Evolutionary conservation across 2,329 filamentous ascomycete species (phyloP), one percentile per base, ranked within the genome.

Genomic region (Erysiphe pulchra): DNA sequence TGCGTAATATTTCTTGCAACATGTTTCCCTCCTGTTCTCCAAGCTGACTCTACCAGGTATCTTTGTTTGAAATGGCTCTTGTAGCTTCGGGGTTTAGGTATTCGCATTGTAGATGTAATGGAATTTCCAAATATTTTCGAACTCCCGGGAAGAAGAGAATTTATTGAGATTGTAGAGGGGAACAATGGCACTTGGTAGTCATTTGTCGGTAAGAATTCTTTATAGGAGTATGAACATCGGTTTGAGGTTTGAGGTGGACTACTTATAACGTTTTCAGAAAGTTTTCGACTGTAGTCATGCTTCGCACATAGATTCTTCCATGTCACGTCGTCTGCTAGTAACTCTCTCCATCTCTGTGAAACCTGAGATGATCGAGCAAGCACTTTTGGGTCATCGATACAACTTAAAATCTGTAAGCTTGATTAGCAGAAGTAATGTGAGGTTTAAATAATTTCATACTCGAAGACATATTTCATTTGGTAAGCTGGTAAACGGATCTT

Each of bases 281-380:
- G 59, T 47, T 68, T 65, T 39, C 71, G 67, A 61, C 62, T 75
- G 60, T 93, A 98, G 50, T 90, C 85, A 60, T 93, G 87, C 62
- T 93, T 94, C 52, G 92, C 84, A 59, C 87, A 95, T 17, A 98
- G 70, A 50, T 90, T 84, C 65, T 93, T 94, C 90, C 90, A 98
- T 1, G 90, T 92, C 63, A 94, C 86, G 60, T 98, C 90, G 60
- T 98, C 90, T 57, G 80, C 87, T 44, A 98, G 69, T 8, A 98
- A 69, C 61, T 94, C 86, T 50, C 83, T 74, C 90, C 90, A 98
- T 59, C 86, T 73, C 51, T 77, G 77, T 46, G 90, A 98, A n/a
- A 98, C 90, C 60, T 95, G 87, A 5, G 87, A 93, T 45, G 90
- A 82, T 58, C 90, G 73, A 36, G 86, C 87, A 42, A 98, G 69